Base-by-base conservation (phyloP, 345 rosid genomes). In the Euphorbia lathyris region DNA sequence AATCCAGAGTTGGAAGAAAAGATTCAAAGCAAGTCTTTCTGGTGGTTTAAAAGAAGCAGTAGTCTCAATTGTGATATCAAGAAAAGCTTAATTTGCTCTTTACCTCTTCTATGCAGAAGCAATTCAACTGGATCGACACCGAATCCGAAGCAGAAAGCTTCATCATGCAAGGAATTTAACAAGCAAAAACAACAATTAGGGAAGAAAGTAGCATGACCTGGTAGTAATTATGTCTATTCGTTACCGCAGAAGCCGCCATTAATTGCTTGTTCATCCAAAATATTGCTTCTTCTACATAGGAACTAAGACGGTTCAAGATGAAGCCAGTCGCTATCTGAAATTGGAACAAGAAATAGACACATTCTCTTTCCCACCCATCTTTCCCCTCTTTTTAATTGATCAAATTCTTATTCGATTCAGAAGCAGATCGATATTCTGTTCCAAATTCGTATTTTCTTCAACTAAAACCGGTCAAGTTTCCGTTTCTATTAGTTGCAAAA, bases 21-120 rank as follows among this genome's bases (percentile, higher is more conserved):
- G 58, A 65, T 68, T 14, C 82, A 60, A 47, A 66, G 86, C 30
- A 84, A 80, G 76, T 86, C 93, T 11, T 86, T 90, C 64, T 87
- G 97, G 97, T 84, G 92, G 38, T 85, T 93, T 84, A 85, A 80
- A 79, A 86, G 97, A 79, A 87, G 97, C 67, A 71, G 79, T 34
- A 93, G 95, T 36, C 87, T 90, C 8, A 85, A 85, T 47, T 80
- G 83, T 63, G 93, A 87, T 53, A 45, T 72, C 12, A 83, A 84
- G 77, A 91, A 79, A 76, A 79, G 84, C 67, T 36, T 89, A 13
- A 79, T 86, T 0, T 86, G 81, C 66, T 82, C 92, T 1, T 77
- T 91, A 9, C 88, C 92, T 23, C 82, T 88, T 71, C 69, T 93
- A 61, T 78, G 86, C 0, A 75, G 96, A 71, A 89, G 92, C 83